Conservation (phyloP, 2,329 filamentous ascomycete species). For the Epichloe gansuensis region DNA sequence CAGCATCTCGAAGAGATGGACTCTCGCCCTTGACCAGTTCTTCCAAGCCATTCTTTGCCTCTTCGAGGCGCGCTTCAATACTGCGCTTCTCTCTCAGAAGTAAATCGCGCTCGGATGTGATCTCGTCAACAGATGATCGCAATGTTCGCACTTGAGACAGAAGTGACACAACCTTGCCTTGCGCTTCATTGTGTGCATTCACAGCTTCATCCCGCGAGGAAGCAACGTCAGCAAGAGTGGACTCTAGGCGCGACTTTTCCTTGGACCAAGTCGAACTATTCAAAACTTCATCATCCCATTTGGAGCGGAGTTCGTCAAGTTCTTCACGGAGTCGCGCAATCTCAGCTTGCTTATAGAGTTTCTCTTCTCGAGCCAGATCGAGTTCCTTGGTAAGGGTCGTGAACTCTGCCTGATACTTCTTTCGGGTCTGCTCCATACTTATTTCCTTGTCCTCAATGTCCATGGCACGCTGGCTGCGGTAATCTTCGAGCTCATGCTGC, state of each 20-base stretch:
- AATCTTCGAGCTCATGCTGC: constrained; percentile 95
- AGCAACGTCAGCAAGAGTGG: constrained; percentile 76
- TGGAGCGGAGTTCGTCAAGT: constrained; percentile 82
- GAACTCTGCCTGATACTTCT: constrained; percentile 94
- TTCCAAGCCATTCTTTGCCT: constrained; percentile 79
- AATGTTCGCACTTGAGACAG: constrained; percentile 80
- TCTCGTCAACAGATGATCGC: constrained; percentile 73
- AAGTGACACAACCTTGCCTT: constrained; percentile 81
- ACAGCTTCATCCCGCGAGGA: constrained; percentile 90
- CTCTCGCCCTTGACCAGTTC: constrained; percentile 76
- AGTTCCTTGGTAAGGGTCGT: constrained; percentile 82
- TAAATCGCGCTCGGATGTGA: constrained; percentile 71
- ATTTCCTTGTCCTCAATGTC: constrained; percentile 95
- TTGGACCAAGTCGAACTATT: constrained; percentile 98
- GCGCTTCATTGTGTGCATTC: constrained; percentile 85
- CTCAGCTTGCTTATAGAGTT: constrained; percentile 73
- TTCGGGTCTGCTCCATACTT: constrained; percentile 90
- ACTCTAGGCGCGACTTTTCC: constrained; percentile 85
- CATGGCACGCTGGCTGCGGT: constrained; percentile 85
- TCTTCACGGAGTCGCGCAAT: constrained; percentile 86
- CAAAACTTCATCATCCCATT: constrained; percentile 96
- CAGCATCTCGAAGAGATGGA: constrained; percentile 79
- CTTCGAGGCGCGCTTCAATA: constrained; percentile 70
- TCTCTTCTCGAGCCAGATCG: constrained; percentile 83
- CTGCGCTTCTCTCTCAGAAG: constrained; percentile 81